Evolutionary conservation across 768 basidiomycete genomes (phyloP), one percentile per base, ranked within the genome.

Genomic region (Russula brevipes): DNA sequence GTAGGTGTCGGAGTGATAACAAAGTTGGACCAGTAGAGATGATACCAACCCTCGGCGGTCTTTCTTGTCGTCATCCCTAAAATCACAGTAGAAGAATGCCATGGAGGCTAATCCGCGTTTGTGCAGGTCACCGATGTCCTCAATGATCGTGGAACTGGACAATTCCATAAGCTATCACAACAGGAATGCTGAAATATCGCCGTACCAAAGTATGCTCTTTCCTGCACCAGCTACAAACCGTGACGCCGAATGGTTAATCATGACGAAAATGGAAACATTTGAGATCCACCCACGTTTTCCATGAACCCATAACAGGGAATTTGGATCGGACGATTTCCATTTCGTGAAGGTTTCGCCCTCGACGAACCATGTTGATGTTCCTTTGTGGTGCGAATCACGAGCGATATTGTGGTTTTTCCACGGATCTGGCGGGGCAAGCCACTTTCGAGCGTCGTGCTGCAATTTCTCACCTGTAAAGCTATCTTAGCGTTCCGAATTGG

Each of bases 351-450:
- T n/a, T 2, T 52, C 14, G 7, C 50, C 41, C 5, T 35, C 4
- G n/a, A 52, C 11, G 33, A 59, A 59, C 58, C 58, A 59, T 35
- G 17, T 35, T n/a, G 58, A 31, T 2, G 41, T 59, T 35, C 50
- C 50, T 4, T 5, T 24, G 12, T 52, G 47, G 50, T 16, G 51
- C 12, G 19, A 19, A 19, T 52, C 31, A 11, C 9, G n/a, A 2
- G 51, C 49, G 11, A 33, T 12, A 5, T 59, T 44, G 30, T 59
- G 57, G 10, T 42, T 51, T 33, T 33, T 9, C 38, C 47, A 51
- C 9, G 51, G 50, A 51, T 59, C 50, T 5, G 50, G 41, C 4
- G 58, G 50, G 16, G 41, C 14, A 0, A 59, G 33, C 59, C 59
- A 60, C 5, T 24, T 44, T 44, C 31, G 42, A 30, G 45, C 4